phyloP scores from a whole-genome alignment of 371 early-diverging fungal species.

The Entomophthora muscae region DNA sequence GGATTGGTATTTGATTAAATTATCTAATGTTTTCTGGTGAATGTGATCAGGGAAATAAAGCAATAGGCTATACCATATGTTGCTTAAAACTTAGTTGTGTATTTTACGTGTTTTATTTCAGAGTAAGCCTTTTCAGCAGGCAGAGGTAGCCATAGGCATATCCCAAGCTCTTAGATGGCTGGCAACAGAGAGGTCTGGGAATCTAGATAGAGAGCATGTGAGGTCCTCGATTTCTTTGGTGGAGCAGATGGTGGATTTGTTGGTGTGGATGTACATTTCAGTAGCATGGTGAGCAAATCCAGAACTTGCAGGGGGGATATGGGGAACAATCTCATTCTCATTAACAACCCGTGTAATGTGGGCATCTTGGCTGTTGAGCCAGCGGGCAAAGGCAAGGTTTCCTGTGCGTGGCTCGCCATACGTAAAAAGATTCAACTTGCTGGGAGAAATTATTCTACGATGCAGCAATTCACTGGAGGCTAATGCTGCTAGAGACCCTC shows the following conservation, averaged over 20 bases:
- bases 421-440: neutral
- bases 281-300: slow-evolving; percentile 23
- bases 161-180: slow-evolving; percentile 1
- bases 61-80: no score
- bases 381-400: slow-evolving; percentile 21
- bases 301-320: slow-evolving; percentile 25
- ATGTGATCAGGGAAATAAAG: no score
- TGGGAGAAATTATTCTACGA: no score
- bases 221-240: neutral
- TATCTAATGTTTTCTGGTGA: no score
- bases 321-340: slow-evolving; percentile 27
- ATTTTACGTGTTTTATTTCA: no score
- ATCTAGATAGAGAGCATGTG: neutral
- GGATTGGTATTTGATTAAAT: no score
- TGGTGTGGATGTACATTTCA: slow-evolving; percentile 22
- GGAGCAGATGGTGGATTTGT: neutral
- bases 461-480: neutral
- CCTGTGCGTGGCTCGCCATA: slow-evolving; percentile 29
- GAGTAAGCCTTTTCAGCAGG: no score
- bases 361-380: slow-evolving; percentile 17
- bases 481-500: slow-evolving; percentile 6
- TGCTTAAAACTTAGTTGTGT: no score
- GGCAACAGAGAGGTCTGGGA: neutral
- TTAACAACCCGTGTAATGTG: slow-evolving; percentile 22
- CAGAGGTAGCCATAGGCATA: no score